A percentile compares a stretch with the other conserved stretches of the same genome.
phyloP scores from a whole-genome alignment of 305 asterid species.

The Plantago lanceolata region DNA sequence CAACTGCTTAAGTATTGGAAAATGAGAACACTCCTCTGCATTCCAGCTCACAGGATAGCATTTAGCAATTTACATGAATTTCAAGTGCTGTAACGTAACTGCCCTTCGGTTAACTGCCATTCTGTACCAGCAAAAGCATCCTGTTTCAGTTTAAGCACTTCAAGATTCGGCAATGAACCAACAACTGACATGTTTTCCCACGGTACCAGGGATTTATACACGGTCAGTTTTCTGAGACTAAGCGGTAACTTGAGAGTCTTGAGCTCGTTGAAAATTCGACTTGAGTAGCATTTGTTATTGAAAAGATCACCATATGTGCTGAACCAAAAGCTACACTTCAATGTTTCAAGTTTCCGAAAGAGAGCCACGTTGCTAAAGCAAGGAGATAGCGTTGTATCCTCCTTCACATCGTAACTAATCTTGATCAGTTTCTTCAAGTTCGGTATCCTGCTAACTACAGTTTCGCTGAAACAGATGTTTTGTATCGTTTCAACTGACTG shows the following conservation, averaged over 20 bases:
- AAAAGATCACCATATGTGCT: background rate
- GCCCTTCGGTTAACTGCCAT: background rate
- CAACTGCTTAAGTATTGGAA: background rate
- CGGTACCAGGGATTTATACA: background rate
- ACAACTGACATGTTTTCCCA: background rate
- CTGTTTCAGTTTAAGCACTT: background rate
- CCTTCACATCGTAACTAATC: background rate
- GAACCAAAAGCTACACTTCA: background rate
- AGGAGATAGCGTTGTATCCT: background rate
- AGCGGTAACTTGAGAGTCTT: background rate
- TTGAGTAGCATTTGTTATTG: too few species aligned
- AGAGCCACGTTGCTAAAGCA: background rate
- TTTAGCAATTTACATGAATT: background rate
- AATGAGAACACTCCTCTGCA: background rate
- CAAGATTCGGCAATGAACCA: background rate
- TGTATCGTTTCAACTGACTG: background rate
- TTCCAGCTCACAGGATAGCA: background rate
- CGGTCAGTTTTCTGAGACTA: background rate
- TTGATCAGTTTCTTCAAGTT: background rate
- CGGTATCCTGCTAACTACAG: background rate
- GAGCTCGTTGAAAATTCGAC: background rate
- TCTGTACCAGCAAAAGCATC: background rate
- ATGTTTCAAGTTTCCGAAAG: background rate
- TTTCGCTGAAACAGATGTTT: background rate
- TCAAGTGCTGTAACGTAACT: background rate